phyloP scores from a whole-genome alignment of 352 stramenopile species.

The Globisporangium acanthophoron region DNA sequence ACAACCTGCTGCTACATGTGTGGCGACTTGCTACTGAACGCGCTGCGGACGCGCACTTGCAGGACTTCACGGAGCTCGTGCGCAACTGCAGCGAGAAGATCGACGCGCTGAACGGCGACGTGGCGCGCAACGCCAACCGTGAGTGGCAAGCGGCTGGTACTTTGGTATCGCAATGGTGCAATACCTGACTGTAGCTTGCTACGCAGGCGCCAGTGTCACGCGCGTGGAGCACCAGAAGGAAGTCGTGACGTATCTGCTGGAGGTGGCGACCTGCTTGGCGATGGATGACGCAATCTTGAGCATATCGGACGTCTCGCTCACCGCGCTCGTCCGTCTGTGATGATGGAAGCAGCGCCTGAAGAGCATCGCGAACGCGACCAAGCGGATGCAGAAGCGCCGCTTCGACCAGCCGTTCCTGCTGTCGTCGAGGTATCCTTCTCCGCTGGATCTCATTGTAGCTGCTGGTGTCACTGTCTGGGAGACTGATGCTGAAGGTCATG shows the following conservation, averaged over 20 bases:
- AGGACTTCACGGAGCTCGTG: conserved; percentile 73
- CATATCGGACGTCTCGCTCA: too few relatives aligned
- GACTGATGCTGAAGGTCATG: neutral
- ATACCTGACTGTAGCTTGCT: too few relatives aligned
- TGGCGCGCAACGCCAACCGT: conserved; percentile 2
- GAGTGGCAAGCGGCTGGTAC: too few relatives aligned
- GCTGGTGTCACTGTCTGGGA: neutral
- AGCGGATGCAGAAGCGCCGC: conserved; percentile 71
- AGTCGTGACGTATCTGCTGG: conserved; percentile 63
- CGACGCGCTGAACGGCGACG: conserved; percentile 41
- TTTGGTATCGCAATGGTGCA: too few relatives aligned
- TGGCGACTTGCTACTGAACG: too few relatives aligned
- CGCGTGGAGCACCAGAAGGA: conserved; percentile 57
- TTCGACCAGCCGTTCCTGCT: conserved; percentile 63
- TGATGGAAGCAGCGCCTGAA: conserved; percentile 45
- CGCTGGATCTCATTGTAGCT: too few relatives aligned
- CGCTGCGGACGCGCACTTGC: neutral
- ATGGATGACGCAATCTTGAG: too few relatives aligned
- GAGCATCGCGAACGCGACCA: conserved; percentile 45
- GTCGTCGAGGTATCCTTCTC: conserved; percentile 34
- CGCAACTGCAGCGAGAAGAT: conserved; percentile 61
- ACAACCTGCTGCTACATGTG: too few relatives aligned
- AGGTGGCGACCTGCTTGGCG: conserved; percentile 23
- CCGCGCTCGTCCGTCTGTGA: too few relatives aligned
- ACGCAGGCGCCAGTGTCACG: neutral